phyloP scores from a whole-genome alignment of 352 stramenopile genomes.

The Phytopythium aichiense region DNA sequence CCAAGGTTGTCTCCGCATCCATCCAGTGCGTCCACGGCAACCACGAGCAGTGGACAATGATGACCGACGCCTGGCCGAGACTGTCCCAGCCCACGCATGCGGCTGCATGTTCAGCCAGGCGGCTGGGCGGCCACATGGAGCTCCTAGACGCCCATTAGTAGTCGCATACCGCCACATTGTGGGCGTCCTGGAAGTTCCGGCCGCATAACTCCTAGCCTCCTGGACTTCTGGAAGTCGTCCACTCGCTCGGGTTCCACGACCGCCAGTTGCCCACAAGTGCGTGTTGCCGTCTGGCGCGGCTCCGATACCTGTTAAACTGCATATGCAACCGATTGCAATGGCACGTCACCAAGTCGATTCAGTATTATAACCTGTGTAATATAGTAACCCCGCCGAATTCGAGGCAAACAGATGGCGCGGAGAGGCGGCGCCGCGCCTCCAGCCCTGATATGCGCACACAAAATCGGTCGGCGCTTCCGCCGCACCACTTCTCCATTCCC shows the following conservation, averaged over 20 bases:
- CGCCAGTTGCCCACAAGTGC: background rate
- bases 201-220: background rate
- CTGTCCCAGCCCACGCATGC: background rate
- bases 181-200: background rate
- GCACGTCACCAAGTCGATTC: background rate
- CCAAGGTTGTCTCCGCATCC: too few species aligned
- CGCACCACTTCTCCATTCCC: background rate
- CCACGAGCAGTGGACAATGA: background rate
- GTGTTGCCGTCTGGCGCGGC: background rate
- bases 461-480: too few species aligned
- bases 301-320: background rate
- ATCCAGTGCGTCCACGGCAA: background rate
- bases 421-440: background rate
- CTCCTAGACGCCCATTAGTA: background rate
- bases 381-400: background rate
- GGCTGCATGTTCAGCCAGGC: background rate
- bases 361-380: background rate
- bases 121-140: background rate
- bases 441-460: background rate
- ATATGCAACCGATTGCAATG: background rate
- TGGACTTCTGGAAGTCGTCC: slow-evolving; percentile 1
- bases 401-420: background rate
- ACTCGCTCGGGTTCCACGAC: background rate
- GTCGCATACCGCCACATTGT: too few species aligned
- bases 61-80: background rate